Percentiles rank a stretch among this genome's conserved stretches.
Conservation (phyloP, 768 basidiomycete species). For the Amylocystis lapponica region DNA sequence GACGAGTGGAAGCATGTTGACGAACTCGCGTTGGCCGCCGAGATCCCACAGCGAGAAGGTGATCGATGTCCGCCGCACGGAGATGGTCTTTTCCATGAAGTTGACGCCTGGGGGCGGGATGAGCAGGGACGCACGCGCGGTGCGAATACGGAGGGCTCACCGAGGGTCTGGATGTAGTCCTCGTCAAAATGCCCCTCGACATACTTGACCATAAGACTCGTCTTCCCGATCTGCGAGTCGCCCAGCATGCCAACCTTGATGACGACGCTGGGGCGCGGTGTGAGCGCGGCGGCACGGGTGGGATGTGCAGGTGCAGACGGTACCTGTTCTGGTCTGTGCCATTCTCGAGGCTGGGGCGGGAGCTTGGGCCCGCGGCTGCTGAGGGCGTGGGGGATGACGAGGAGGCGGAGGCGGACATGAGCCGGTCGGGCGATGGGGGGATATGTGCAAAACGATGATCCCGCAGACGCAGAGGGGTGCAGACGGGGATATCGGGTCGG, state of each 20-base stretch:
- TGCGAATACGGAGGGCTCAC: slow-evolving; percentile 36
- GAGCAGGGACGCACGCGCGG: not conserved
- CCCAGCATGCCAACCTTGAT: slow-evolving; percentile 99
- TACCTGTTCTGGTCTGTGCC: slow-evolving; percentile 26
- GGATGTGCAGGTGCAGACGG: not conserved
- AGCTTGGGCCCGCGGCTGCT: slow-evolving; percentile 20
- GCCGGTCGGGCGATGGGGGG: slow-evolving; percentile 4
- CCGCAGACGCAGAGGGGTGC: slow-evolving; percentile 1
- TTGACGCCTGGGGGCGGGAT: slow-evolving; percentile 65
- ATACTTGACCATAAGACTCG: slow-evolving; percentile 99
- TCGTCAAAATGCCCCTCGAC: slow-evolving; percentile 98
- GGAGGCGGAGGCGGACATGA: slow-evolving; percentile 23
- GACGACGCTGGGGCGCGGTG: slow-evolving; percentile 56
- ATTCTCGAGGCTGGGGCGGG: slow-evolving; percentile 16
- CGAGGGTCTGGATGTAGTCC: slow-evolving; percentile 99
- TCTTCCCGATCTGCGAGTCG: slow-evolving; percentile 99
- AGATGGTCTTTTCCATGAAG: slow-evolving; percentile 99
- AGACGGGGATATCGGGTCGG: slow-evolving; percentile 10
- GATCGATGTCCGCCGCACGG: slow-evolving; percentile 96
- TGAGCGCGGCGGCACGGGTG: not conserved
- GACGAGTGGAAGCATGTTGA: slow-evolving; percentile 97
- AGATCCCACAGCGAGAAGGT: slow-evolving; percentile 99
- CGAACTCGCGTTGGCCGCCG: slow-evolving; percentile 96
- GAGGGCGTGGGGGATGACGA: slow-evolving; percentile 18
- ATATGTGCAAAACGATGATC: not conserved